Percentiles rank a stretch among this genome's conserved stretches.
These are phyloP conservation scores for Stereum hirsutum DNA, from an alignment of 1,284 basidiomycete genomes.

Conservation along the genomic window DNA sequence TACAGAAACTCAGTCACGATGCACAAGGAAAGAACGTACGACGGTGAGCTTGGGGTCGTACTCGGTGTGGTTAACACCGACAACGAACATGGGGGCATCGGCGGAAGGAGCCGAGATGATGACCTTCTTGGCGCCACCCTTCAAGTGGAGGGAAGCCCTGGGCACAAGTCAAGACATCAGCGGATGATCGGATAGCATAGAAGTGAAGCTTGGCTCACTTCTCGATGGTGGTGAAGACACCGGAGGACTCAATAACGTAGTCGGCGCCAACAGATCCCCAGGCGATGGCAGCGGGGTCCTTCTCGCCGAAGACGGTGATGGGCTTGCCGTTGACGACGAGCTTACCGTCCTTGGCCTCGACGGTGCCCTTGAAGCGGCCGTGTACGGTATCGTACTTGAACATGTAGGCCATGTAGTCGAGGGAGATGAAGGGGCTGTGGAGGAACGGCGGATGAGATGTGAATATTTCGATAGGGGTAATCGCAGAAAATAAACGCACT, in stretches of 20 bases:
- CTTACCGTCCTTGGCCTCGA: slow-evolving; percentile 84
- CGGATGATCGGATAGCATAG: not conserved
- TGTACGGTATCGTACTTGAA: slow-evolving; percentile 99
- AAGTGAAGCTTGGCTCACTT: slow-evolving; percentile 38
- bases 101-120: slow-evolving; percentile 98
- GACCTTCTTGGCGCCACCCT: slow-evolving; percentile 99
- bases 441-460: slow-evolving; percentile 7
- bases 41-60: slow-evolving; percentile 92
- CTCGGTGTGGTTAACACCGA: slow-evolving; percentile 92
- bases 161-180: not conserved
- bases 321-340: slow-evolving; percentile 80
- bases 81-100: slow-evolving; percentile 97
- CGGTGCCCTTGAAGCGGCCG: slow-evolving; percentile 87
- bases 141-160: slow-evolving; percentile 90
- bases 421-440: slow-evolving; percentile 86
- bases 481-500: slow-evolving; percentile 48
- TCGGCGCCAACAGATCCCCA: slow-evolving; percentile 82
- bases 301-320: slow-evolving; percentile 81
- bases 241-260: slow-evolving; percentile 97
- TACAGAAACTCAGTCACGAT: not conserved
- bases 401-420: slow-evolving; percentile 99
- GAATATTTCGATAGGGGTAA: slow-evolving; percentile 9
- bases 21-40: slow-evolving; percentile 33
- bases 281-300: slow-evolving; percentile 80
- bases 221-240: slow-evolving; percentile 96